Evolutionary conservation across 331 rosid genomes (phyloP), one percentile per base, ranked within the genome.

Genomic region (Prunus yedoensis): DNA sequence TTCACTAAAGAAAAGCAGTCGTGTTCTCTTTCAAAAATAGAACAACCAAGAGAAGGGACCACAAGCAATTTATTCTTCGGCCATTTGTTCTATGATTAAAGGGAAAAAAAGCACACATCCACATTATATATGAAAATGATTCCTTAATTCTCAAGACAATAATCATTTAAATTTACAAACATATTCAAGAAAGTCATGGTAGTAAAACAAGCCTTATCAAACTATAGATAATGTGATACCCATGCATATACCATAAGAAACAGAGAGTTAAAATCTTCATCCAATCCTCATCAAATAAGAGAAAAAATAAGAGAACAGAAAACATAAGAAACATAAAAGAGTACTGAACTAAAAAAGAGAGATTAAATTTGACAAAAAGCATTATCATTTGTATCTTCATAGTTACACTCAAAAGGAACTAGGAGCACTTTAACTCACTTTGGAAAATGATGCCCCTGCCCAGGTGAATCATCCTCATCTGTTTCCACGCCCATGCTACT

Each of bases 361-460:
- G 14, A 72, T 2, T 3, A 38, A 51, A 5, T n/a, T 4, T 47
- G 25, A 46, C 14, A 76, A 70, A 68, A 43, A 58, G 41, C 59
- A 75, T 41, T 35, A 13, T 38, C 49, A 45, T 21, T 77, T 32
- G 68, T 51, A 49, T 79, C 25, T 58, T 59, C 61, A 27, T 70
- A 61, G 49, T 23, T 79, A 50, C 32, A 80, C 28, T 15, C 38
- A 47, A 71, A 80, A 57, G 65, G 58, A 23, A 60, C 77, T 70
- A 82, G 76, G 78, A 49, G 28, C 61, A 54, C 57, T 76, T 79
- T 74, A 64, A 87, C 98, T 89, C 82, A 89, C 97, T 73, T 81
- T 3, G 97, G 98, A 82, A 93, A 85, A 88, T 91, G 90, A 74
- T 27, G 80, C 80, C 87, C 83, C 78, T 41, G 77, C 59, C 83